Evolutionary conservation across 129 eudicot species (phyloP), one percentile per base, ranked within the genome.

Genomic region (Dittrichia graveolens): DNA sequence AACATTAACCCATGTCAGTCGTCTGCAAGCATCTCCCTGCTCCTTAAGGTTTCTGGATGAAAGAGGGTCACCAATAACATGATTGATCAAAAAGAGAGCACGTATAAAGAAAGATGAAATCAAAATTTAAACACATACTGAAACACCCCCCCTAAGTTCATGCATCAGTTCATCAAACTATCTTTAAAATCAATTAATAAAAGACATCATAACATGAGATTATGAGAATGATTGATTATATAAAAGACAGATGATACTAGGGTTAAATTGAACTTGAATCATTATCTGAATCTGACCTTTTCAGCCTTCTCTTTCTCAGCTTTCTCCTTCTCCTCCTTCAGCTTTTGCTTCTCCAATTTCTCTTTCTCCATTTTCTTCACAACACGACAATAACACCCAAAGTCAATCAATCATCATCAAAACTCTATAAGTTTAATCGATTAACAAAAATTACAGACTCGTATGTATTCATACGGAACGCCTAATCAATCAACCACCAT

Each of bases 301-400:
- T 87, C 90, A 19, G 87, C 68, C 65, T 90, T 83, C 59, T 86
- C 92, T 56, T 79, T 87, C 72, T 81, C 97, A 8, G 91, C 89
- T 61, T 83, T 90, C 87, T 87, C 97, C 71, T 87, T 86, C 39
- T 81, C 95, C 34, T 74, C 84, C 85, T 87, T 85, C 74, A 56
- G 71, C 85, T 74, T 90, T 80, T 67, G 50, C 77, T 90, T 90
- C 85, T 90, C 96, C 85, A 71, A 4, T 81, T 75, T 85, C 81
- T 90, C 97, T 77, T 52, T 85, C 84, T 90, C 96, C 95, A 81
- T 83, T 85, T 87, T 90, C 96, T 86, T 16, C 65, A 66, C 5
- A 43, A 55, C 48, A 65, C 38, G 43, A 10, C 64, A 74, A 61
- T 24, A 75, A 75, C n/a, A 64, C 6, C 72, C 35, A 11, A 7